Conservation (phyloP, 2,329 filamentous ascomycete genomes). For the Epichloe sp. region DNA sequence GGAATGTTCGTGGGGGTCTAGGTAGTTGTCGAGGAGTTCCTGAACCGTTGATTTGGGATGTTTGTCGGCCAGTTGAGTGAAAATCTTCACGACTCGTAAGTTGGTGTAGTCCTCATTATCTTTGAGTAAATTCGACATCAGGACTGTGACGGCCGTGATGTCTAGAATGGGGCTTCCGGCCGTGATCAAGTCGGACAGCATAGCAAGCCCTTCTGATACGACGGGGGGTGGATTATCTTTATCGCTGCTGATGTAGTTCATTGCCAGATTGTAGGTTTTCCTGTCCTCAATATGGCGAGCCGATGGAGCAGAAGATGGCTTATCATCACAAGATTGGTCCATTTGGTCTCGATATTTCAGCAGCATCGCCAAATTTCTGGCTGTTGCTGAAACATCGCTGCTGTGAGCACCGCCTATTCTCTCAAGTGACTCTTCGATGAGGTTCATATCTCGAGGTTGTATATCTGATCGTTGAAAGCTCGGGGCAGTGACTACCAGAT, state of each 20-base stretch:
- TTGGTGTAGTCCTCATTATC: constrained; percentile 62
- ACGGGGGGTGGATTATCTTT: constrained; percentile 54
- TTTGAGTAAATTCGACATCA: constrained; percentile 50
- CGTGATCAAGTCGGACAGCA: constrained; percentile 44
- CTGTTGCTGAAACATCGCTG: constrained; percentile 35
- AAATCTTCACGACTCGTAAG: constrained; percentile 51
- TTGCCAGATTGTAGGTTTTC: constrained; percentile 47
- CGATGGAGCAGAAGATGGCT: constrained; percentile 24
- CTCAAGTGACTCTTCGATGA: constrained; percentile 36
- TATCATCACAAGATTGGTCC: constrained; percentile 26
- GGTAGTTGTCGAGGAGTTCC: constrained; percentile 54
- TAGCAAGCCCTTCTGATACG: constrained; percentile 49
- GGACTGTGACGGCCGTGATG: constrained; percentile 48
- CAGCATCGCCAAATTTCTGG: constrained; percentile 41
- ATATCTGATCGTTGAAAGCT: constrained; percentile 38
- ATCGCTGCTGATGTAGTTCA: constrained; percentile 47
- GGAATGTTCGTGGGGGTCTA: constrained; percentile 47
- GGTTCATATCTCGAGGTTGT: constrained; percentile 25
- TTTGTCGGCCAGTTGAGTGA: constrained; percentile 45
- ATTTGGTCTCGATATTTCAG: constrained; percentile 42
- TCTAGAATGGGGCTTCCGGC: constrained; percentile 46
- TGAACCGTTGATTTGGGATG: constrained; percentile 49
- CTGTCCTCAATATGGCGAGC: constrained; percentile 44
- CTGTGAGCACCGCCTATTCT: constrained; percentile 25
- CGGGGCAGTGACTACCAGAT: constrained; percentile 44